Percentiles rank a stretch among this genome's conserved stretches.
Evolutionary conservation across 1,284 basidiomycete genomes (phyloP).

Genomic region (Fomes fomentarius): DNA sequence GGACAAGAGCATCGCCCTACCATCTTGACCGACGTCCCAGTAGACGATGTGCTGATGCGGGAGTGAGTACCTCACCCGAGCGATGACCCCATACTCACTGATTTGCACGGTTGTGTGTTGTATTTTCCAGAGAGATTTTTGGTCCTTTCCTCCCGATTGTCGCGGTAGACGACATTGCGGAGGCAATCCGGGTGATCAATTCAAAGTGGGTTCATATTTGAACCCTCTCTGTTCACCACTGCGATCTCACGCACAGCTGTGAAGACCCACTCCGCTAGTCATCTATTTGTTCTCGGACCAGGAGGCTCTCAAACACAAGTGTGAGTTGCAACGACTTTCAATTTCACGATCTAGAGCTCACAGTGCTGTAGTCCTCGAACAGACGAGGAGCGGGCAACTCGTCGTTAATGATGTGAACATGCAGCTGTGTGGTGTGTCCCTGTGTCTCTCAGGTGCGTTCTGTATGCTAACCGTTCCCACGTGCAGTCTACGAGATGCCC

Average conservation of each 20-base stretch:
- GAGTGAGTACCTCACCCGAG: constrained; percentile 37
- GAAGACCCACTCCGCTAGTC: constrained; percentile 51
- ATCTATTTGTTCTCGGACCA: constrained; percentile 53
- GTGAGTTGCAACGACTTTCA: constrained; percentile 40
- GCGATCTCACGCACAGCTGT: too few species aligned
- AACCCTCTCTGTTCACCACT: too few species aligned
- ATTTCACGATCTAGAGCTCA: too few species aligned
- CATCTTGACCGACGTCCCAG: constrained; percentile 48
- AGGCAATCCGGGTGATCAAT: constrained; percentile 55
- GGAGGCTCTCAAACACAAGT: constrained; percentile 40
- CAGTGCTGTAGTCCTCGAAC: constrained; percentile 52
- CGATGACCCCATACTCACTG: not conserved
- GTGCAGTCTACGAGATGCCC: constrained; percentile 44
- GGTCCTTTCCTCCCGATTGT: constrained; percentile 72
- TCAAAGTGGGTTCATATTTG: constrained; percentile 45
- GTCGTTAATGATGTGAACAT: constrained; percentile 57
- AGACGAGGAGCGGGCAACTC: constrained; percentile 53
- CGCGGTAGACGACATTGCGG: constrained; percentile 55
- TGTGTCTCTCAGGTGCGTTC: not conserved
- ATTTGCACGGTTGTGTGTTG: not conserved
- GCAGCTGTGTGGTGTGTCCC: constrained; percentile 45
- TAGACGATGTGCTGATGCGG: constrained; percentile 57
- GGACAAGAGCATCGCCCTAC: constrained; percentile 47
- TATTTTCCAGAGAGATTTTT: constrained; percentile 57
- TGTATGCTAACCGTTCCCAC: not conserved